Evolutionary conservation across 2,329 filamentous ascomycete species (phyloP).

Genomic region (Thermoascus crustaceus): DNA sequence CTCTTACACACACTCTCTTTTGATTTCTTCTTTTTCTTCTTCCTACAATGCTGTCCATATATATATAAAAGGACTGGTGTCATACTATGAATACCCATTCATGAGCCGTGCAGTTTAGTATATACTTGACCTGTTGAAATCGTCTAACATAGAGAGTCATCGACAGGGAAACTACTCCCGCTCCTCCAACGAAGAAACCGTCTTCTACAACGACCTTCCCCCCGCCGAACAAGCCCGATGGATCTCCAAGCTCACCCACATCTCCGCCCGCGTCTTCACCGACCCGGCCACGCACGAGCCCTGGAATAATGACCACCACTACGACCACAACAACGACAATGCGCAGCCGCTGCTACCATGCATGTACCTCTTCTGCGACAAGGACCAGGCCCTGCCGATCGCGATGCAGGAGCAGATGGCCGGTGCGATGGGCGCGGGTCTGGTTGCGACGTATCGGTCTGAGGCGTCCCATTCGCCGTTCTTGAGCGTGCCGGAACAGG

Average conservation of each 20-base stretch:
- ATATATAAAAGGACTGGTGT: too few relatives aligned
- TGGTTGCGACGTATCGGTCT: conserved; percentile 23
- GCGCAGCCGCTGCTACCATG: too few relatives aligned
- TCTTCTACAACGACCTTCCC: conserved; percentile 26
- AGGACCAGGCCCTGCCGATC: conserved; percentile 24
- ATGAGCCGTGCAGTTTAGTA: too few relatives aligned
- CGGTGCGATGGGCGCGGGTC: conserved; percentile 15
- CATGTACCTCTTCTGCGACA: conserved; percentile 27
- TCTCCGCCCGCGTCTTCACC: conserved; percentile 17
- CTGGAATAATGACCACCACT: conserved; percentile 27
- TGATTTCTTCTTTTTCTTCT: neutral
- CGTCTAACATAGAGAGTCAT: conserved; percentile 4
- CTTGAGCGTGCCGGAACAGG: conserved; percentile 27
- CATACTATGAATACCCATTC: too few relatives aligned
- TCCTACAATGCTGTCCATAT: too few relatives aligned
- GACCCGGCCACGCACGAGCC: conserved; percentile 19
- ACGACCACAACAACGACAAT: too few relatives aligned
- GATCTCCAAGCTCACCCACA: conserved; percentile 15
- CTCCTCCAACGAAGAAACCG: conserved; percentile 8
- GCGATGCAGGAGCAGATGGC: conserved; percentile 25
- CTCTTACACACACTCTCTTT: neutral
- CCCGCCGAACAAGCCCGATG: conserved; percentile 15
- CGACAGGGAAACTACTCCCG: conserved; percentile 8
- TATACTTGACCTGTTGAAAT: neutral
- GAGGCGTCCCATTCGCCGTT: conserved; percentile 34